These are phyloP conservation scores for Myotisia sp. DNA, from an alignment of 2,329 filamentous ascomycete species.

Conservation along the genomic window DNA sequence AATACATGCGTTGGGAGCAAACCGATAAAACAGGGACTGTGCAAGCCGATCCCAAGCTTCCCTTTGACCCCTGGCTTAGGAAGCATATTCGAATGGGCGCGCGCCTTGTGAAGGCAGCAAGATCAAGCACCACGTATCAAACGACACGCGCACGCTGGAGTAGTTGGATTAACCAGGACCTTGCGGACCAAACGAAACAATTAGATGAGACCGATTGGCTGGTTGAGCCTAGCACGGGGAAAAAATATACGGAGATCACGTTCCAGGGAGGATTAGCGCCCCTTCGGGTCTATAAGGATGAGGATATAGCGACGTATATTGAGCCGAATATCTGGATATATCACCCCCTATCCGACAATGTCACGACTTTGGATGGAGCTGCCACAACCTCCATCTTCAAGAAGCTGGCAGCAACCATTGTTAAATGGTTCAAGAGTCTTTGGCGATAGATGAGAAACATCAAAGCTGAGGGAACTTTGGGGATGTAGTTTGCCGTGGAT, in stretches of 20 bases:
- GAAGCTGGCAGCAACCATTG: too few relatives aligned
- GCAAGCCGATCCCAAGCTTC: too few relatives aligned
- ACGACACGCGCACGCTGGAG: neutral
- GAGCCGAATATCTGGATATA: slow-evolving; percentile 2
- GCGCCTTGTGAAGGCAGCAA: neutral
- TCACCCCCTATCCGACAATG: too few relatives aligned
- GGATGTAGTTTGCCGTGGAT: too few relatives aligned
- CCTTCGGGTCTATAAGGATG: neutral
- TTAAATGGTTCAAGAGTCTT: too few relatives aligned
- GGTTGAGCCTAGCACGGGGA: too few relatives aligned
- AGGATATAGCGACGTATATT: neutral
- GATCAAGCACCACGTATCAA: neutral
- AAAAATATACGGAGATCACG: neutral
- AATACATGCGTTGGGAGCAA: neutral
- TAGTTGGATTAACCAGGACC: neutral
- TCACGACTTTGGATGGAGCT: too few relatives aligned
- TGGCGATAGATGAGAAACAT: too few relatives aligned
- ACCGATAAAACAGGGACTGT: too few relatives aligned
- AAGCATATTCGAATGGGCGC: slow-evolving; percentile 1
- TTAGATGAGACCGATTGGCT: neutral
- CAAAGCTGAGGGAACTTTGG: too few relatives aligned
- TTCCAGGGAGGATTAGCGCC: slow-evolving; percentile 1
- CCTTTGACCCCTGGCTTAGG: slow-evolving; percentile 3
- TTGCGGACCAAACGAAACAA: neutral
- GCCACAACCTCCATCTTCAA: too few relatives aligned